Base-by-base conservation (phyloP, 768 basidiomycete species). In the Serendipita indica region DNA sequence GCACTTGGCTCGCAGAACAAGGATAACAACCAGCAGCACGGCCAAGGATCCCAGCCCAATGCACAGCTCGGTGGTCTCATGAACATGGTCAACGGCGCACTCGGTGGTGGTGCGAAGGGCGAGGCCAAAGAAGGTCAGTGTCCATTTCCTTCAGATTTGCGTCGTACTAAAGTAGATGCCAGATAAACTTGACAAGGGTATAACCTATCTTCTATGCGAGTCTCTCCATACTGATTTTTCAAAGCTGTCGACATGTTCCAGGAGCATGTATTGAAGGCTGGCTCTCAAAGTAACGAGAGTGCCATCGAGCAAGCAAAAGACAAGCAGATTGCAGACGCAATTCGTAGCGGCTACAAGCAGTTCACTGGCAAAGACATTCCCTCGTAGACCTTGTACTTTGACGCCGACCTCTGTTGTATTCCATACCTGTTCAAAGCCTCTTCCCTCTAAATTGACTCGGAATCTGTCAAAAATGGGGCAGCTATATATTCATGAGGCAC, bases 231-330 rank as follows among this genome's bases (percentile, higher is more conserved):
- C 27, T 30, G 30, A 33, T 13, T 56, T 16, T 28, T 16, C 25
- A 4, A 18, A 33, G 27, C 45, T 30, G 16, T 59, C 43, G 45
- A 25, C 32, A 30, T 25, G 27, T 45, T 49, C 46, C 45, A 27
- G 14, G 20, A 45, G 62, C 72, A 74, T 63, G 65, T 73, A 30
- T 62, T 75, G 33, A 66, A 67, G 33, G 58, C 69, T 45, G 73
- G 73, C 10, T 61, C 65, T 35, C 74, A 75, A 65, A 63, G 65
- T 25, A 65, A 74, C 62, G 74, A 75, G 62, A 64, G 67, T n/a
- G 71, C 69, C 4, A 22, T 70, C 30, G 73, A 74, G 64, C 72
- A 74, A 64, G 58, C 67, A 62, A 75, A 74, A 60, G 74, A 74
- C 63, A 68, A 71, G 58, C 66, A 69, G 63, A 73, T 74, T 60